Evolutionary conservation across 208 protist genomes (phyloP), one percentile per base, ranked within the genome.

Genomic region (Entamoeba histolytica): DNA sequence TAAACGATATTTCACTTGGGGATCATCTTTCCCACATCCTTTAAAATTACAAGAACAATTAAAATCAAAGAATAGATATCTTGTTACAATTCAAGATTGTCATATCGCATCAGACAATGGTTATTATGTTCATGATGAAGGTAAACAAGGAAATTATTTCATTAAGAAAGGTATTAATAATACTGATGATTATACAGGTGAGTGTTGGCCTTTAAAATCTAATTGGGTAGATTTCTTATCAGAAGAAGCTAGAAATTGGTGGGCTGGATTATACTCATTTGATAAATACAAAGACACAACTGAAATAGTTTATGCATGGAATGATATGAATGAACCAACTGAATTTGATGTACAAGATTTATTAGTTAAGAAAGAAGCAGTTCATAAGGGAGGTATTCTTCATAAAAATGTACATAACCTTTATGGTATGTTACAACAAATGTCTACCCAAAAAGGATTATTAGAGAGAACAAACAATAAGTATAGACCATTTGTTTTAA

Each of bases 301-400:
- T 17, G n/a, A 39, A 8, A 69, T 69, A 15, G 39, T 94, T 7
- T 50, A 47, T 69, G 7, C 14, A 39, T 94, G 93, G 93, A 94
- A 94, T n/a, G 93, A 94, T 28, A 94, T 94, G 93, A 94, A 94
- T 78, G 93, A 92, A 31, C n/a, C 8, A 73, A 69, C 73, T 17
- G 93, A 92, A 23, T 94, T 94, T 49, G 35, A 92, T 78, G 1
- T 19, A 23, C 8, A n/a, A 52, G 93, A 94, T 23, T 50, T 50
- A 6, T 78, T 31, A 44, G 5, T 51, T 8, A 91, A 91, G 15
- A 52, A 52, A 28, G 78, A 94, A 12, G 78, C 49, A 3, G 31
- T 19, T 19, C 93, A 94, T 39, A 35, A 93, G 0, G n/a, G 69
- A 31, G 93, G 91, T 7, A 57, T 4, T 44, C 57, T 93, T 10